Evolutionary conservation across 495 filamentous ascomycete genomes (phyloP).

Genomic region (Penicillium steckii): DNA sequence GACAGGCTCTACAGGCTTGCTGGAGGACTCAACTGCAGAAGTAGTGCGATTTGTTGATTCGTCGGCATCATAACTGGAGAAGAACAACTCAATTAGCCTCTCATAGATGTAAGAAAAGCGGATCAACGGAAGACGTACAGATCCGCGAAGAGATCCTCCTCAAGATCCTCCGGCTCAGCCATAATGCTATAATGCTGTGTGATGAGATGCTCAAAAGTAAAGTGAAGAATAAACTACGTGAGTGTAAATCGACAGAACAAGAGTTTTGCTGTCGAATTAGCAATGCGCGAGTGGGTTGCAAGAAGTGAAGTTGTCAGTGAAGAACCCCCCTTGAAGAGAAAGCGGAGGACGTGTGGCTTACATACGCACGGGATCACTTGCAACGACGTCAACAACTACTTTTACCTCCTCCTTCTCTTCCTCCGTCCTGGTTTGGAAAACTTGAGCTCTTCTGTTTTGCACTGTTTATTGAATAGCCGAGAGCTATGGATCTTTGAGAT

Average conservation of each 20-base stretch:
- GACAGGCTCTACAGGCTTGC: constrained; percentile 27
- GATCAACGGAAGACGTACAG: constrained; percentile 59
- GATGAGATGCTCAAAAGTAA: not conserved
- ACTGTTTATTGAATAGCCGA: too few relatives aligned
- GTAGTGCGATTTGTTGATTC: constrained; percentile 52
- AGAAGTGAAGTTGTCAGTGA: not conserved
- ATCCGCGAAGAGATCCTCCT: constrained; percentile 98
- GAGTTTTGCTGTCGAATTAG: not conserved
- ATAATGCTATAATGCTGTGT: constrained; percentile 42
- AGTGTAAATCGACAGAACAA: constrained; percentile 1
- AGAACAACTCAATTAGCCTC: constrained; percentile 3
- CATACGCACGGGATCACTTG: constrained; percentile 12
- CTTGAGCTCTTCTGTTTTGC: not conserved
- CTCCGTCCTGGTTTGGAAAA: not conserved
- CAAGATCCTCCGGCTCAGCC: constrained; percentile 86
- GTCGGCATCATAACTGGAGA: constrained; percentile 81
- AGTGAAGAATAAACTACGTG: constrained; percentile 7
- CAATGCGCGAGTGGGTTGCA: constrained; percentile 18
- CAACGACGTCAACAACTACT: not conserved
- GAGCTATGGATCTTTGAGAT: constrained; percentile 14
- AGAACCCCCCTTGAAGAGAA: not conserved
- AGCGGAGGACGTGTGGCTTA: constrained; percentile 18
- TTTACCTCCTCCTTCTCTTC: not conserved
- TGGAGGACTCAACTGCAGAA: constrained; percentile 31
- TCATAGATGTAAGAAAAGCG: constrained; percentile 1